These are phyloP conservation scores for Pleurotus giganteus DNA, from an alignment of 768 basidiomycete species.

Conservation along the genomic window DNA sequence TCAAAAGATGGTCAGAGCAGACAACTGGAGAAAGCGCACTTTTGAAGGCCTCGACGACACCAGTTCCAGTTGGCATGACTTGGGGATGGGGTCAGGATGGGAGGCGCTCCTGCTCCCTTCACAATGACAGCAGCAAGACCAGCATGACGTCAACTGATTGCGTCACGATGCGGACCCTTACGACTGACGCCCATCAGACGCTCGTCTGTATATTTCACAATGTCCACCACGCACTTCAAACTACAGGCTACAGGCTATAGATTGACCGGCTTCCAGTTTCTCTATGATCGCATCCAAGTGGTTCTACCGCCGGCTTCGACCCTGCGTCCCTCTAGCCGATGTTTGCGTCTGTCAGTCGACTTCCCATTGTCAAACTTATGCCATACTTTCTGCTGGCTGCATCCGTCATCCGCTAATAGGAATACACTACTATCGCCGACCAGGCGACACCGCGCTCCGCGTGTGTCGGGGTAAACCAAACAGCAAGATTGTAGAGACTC, in stretches of 20 bases:
- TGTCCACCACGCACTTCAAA: too few relatives aligned
- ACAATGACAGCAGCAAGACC: background rate
- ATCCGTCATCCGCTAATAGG: too few relatives aligned
- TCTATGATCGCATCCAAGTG: background rate
- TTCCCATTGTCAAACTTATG: too few relatives aligned
- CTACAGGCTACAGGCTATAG: too few relatives aligned
- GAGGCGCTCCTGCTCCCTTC: background rate
- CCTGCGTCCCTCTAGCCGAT: too few relatives aligned
- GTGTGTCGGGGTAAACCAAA: too few relatives aligned
- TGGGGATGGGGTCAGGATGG: conserved; percentile 11
- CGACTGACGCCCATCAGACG: background rate
- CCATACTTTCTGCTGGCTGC: too few relatives aligned
- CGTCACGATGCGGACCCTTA: background rate
- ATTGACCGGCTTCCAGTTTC: background rate
- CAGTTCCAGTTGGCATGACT: conserved; percentile 55
- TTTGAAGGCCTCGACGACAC: conserved; percentile 86
- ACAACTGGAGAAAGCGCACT: conserved; percentile 43
- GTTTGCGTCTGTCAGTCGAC: too few relatives aligned
- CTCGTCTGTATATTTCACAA: background rate
- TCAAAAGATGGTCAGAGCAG: conserved; percentile 8
- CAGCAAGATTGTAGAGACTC: too few relatives aligned
- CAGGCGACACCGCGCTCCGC: too few relatives aligned
- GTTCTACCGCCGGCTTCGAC: background rate
- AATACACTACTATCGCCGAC: too few relatives aligned
- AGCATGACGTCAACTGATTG: conserved; percentile 5